Base-by-base conservation (phyloP, 192 early-diverging fungal species). In the Irineochytrium annulatum region DNA sequence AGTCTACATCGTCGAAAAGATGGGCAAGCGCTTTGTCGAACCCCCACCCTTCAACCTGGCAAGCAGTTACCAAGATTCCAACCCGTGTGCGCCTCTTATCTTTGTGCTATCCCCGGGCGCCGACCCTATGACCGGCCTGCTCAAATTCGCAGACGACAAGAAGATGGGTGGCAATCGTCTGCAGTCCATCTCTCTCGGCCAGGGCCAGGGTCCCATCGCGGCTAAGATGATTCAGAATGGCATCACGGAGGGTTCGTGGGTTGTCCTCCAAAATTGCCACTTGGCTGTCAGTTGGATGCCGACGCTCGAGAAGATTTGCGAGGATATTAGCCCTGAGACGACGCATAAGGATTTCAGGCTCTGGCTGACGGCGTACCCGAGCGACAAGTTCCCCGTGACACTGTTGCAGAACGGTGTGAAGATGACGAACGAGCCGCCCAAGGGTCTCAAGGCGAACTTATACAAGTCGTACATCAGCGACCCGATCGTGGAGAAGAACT, bases 211-310 rank as follows among this genome's bases (percentile, higher is more conserved):
- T 4, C 81, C 81, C 19, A 82, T 83, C 53, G 81, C 81, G 3
- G 81, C 79, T 0, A 83, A 83, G 55, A 57, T 83, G 59, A 83
- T 83, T 39, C 52, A 27, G 19, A 57, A 43, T 29, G 79, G 69
- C 0, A 60, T 79, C 19, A 59, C 71, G n/a, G 77, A 71, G 17
- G 81, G 81, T 8, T 70, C 76, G 16, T 83, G 81, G 81, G 71
- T 83, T 35, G 81, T 83, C 0, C 55, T 83, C 5, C 81, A 83
- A 70, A 83, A 83, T 57, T 83, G 81, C 58, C 81, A 83, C 60
- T 67, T 83, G 27, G 81, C 81, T 8, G 76, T 82, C 57, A 83
- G 79, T 61, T 83, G 81, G 81, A 83, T 83, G 81, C 61, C 81
- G 8, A 69, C 53, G 8, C 60, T 83, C 13, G 81, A 83, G 61